A percentile compares a stretch with the other conserved stretches of the same genome.
Conservation (phyloP, 352 stramenopile genomes). For the Globisporangium orthogonon region DNA sequence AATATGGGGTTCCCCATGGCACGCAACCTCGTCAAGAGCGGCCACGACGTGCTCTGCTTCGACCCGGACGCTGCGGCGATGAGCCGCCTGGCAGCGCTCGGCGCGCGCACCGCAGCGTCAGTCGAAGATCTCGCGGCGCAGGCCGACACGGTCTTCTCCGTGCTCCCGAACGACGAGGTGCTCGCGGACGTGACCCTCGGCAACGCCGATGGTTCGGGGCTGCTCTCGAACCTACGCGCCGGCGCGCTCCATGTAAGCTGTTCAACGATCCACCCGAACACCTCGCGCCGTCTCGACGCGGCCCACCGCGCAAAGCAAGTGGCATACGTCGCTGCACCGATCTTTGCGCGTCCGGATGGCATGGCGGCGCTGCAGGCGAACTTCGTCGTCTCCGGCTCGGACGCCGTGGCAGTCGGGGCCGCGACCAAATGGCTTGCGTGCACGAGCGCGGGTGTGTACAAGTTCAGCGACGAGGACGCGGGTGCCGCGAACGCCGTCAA, state of each 20-base stretch:
- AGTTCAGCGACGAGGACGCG: constrained; percentile 46
- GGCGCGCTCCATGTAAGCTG: constrained; percentile 56
- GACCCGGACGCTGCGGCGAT: constrained; percentile 35
- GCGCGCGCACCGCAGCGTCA: constrained; percentile 25
- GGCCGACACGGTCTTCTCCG: constrained; percentile 43
- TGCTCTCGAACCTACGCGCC: constrained; percentile 29
- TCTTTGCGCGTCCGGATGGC: constrained; percentile 68
- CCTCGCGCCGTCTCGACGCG: constrained; percentile 31
- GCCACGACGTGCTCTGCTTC: constrained; percentile 53
- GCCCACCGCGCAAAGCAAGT: constrained; percentile 24
- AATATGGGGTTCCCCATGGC: constrained; percentile 92
- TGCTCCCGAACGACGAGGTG: constrained; percentile 65
- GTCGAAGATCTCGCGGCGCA: constrained; percentile 33
- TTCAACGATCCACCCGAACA: constrained; percentile 64
- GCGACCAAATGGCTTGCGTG: constrained; percentile 34
- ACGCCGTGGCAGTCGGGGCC: constrained; percentile 21
- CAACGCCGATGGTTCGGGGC: constrained; percentile 12
- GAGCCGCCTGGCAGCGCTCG: constrained; percentile 19
- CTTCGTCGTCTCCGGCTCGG: constrained; percentile 51
- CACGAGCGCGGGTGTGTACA: constrained; percentile 33
- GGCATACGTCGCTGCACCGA: constrained; percentile 50
- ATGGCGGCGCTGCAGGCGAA: constrained; percentile 63
- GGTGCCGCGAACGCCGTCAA: constrained; percentile 74
- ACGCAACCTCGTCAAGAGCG: constrained; percentile 77
- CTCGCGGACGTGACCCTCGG: constrained; percentile 35